Conservation (phyloP, 2,329 filamentous ascomycete species). For the Calycina herbarum region DNA sequence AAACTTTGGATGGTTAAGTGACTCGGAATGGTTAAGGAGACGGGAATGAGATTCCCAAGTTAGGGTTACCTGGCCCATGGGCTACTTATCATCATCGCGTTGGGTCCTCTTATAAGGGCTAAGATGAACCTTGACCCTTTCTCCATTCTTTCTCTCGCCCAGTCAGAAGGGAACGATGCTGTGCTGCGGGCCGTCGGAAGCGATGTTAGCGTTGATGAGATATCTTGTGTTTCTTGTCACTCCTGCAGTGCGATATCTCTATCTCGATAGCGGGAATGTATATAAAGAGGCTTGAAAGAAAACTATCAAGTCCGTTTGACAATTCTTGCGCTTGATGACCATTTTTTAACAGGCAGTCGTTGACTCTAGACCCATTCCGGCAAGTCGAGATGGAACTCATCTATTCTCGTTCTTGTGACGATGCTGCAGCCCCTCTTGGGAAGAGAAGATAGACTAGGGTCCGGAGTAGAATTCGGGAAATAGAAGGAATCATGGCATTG, state of each 20-base stretch:
- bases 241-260: background rate
- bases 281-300: too few relatives aligned
- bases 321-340: background rate
- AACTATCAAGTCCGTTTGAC: background rate
- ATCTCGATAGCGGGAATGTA: too few relatives aligned
- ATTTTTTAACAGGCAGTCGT: background rate
- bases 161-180: background rate
- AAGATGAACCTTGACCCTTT: background rate
- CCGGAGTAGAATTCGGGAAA: background rate
- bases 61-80: background rate
- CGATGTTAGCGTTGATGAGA: too few relatives aligned
- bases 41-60: background rate
- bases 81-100: background rate
- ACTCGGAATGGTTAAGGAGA: background rate
- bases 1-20: background rate
- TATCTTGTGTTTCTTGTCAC: background rate
- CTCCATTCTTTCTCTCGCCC: background rate
- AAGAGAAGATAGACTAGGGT: background rate
- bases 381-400: background rate
- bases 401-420: background rate
- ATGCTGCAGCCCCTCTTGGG: background rate
- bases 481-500: constrained; percentile 1
- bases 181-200: background rate
- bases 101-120: background rate
- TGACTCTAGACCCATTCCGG: background rate